Percentiles rank a stretch among this genome's conserved stretches.
phyloP scores from a whole-genome alignment of 495 filamentous ascomycete genomes.

The Geopyxis carbonaria region DNA sequence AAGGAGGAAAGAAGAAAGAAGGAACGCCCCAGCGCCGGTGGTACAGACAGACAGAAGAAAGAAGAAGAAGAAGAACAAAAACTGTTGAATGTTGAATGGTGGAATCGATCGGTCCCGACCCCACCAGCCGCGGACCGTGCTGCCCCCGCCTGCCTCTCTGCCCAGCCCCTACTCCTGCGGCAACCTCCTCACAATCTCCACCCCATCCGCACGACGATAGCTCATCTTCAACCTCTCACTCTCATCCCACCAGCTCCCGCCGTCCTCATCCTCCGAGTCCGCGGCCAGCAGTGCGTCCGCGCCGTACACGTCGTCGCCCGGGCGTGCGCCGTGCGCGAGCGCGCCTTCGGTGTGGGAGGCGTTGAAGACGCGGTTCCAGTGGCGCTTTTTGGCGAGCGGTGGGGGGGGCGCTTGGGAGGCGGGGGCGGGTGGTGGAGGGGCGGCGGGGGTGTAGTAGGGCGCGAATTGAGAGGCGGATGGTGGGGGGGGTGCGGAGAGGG shows the following conservation, averaged over 20 bases:
- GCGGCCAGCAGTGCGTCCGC: slow-evolving; percentile 13
- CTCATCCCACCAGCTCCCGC: slow-evolving; percentile 1
- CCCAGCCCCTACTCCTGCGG: too few species aligned
- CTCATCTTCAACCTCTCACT: slow-evolving; percentile 24
- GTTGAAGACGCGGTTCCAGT: slow-evolving; percentile 22
- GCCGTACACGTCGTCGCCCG: slow-evolving; percentile 17
- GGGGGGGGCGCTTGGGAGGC: too few species aligned
- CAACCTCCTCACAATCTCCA: slow-evolving; percentile 23
- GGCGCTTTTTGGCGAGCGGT: slow-evolving; percentile 13
- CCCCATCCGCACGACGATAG: slow-evolving; percentile 22
- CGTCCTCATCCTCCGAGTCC: too few species aligned
- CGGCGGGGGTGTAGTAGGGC: slow-evolving; percentile 16
- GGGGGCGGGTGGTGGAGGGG: too few species aligned
- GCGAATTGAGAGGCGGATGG: slow-evolving; percentile 7
- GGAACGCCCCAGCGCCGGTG: too few species aligned
- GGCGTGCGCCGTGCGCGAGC: slow-evolving; percentile 19
- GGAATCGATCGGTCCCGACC: too few species aligned
- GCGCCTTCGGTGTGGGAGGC: slow-evolving; percentile 16
- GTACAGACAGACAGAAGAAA: too few species aligned
- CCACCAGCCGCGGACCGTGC: too few species aligned
- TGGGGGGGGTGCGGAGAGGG: not conserved
- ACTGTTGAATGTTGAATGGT: too few species aligned
- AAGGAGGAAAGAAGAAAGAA: too few species aligned
- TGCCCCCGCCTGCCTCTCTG: too few species aligned
- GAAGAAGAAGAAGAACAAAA: too few species aligned